A percentile compares a stretch with the other conserved stretches of the same genome.
Conservation (phyloP, 352 stramenopile species). For the Globisporangium cystogenes region DNA sequence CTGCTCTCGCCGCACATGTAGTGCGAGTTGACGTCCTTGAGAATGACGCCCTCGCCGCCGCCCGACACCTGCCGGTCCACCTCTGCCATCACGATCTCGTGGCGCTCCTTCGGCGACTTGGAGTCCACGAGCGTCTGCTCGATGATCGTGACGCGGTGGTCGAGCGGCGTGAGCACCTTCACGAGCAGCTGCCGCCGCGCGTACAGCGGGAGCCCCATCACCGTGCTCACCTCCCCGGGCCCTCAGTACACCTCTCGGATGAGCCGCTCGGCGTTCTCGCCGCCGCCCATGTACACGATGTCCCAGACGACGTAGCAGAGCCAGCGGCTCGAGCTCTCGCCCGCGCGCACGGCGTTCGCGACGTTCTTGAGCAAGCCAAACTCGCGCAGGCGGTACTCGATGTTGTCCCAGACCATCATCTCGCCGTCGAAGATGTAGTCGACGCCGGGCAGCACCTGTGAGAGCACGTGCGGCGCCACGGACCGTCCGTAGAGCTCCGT, state of each 20-base stretch:
- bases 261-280: conserved; percentile 35
- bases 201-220: conserved; percentile 72
- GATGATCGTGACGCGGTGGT: conserved; percentile 74
- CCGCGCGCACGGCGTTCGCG: conserved; percentile 46
- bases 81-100: conserved; percentile 79
- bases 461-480: conserved; percentile 55
- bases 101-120: conserved; percentile 64
- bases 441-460: conserved; percentile 47
- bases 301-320: conserved; percentile 86
- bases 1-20: conserved; percentile 86
- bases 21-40: conserved; percentile 84
- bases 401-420: conserved; percentile 88
- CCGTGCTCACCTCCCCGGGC: conserved; percentile 45
- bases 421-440: conserved; percentile 83
- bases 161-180: conserved; percentile 58
- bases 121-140: conserved; percentile 78
- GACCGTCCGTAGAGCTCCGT: conserved; percentile 59
- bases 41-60: conserved; percentile 77
- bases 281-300: conserved; percentile 65
- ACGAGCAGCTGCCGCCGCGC: conserved; percentile 54
- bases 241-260: conserved; percentile 60
- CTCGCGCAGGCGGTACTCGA: conserved; percentile 64
- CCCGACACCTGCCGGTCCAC: conserved; percentile 65
- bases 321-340: conserved; percentile 60
- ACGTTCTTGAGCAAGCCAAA: conserved; percentile 83